Percentiles rank a stretch among this genome's conserved stretches.
phyloP scores from a whole-genome alignment of 1,284 basidiomycete genomes.

The Stygiomarasmius scandens region DNA sequence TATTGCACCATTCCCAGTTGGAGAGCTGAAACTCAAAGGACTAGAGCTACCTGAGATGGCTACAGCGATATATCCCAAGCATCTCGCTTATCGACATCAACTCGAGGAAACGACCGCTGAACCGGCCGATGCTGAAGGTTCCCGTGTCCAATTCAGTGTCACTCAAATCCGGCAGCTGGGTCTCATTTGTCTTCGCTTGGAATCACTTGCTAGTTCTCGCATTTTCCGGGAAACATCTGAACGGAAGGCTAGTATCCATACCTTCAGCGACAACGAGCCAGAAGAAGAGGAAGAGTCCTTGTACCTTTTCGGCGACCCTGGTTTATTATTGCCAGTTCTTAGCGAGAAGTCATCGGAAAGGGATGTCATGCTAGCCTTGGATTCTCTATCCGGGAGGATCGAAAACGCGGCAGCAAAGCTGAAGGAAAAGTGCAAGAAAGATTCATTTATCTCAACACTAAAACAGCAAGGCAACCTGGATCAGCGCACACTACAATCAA shows the following conservation, averaged over 20 bases:
- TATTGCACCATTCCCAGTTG: conserved; percentile 76
- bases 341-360: conserved; percentile 45
- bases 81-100: conserved; percentile 75
- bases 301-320: conserved; percentile 61
- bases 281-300: conserved; percentile 34
- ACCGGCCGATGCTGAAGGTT: conserved; percentile 45
- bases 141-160: conserved; percentile 70
- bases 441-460: conserved; percentile 30
- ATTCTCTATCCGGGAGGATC: conserved; percentile 77
- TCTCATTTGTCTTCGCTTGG: conserved; percentile 79
- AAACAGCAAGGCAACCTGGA: conserved; percentile 42
- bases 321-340: conserved; percentile 72
- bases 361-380: conserved; percentile 76
- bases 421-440: conserved; percentile 32
- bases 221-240: conserved; percentile 57
- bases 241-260: conserved; percentile 51
- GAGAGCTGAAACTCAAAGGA: conserved; percentile 93
- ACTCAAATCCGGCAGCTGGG: conserved; percentile 81
- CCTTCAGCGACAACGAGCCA: conserved; percentile 33
- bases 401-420: conserved; percentile 78
- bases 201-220: conserved; percentile 73
- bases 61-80: conserved; percentile 82
- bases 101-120: conserved; percentile 53
- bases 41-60: conserved; percentile 89
- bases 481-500: conserved; percentile 46